Evolutionary conservation across 306 rosid genomes (phyloP).

Genomic region (Argentina anserina): DNA sequence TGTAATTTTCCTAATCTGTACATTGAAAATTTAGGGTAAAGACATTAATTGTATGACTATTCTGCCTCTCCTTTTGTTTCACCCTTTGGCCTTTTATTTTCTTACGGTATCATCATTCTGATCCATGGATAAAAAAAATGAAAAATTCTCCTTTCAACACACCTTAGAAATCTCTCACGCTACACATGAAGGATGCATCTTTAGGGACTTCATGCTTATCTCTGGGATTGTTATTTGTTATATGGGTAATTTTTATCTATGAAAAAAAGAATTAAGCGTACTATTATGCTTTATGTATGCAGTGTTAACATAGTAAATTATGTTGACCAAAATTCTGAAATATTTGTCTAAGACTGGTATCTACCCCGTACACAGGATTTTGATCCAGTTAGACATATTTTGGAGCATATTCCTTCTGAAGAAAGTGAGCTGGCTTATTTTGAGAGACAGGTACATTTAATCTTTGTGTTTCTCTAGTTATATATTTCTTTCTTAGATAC

Average conservation of each 20-base stretch:
- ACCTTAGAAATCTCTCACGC: background rate
- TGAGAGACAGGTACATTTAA: conserved; percentile 79
- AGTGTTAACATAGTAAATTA: background rate
- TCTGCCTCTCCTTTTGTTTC: background rate
- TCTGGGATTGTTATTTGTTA: conserved; percentile 4
- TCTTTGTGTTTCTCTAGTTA: conserved; percentile 13
- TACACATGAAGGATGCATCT: conserved; percentile 14
- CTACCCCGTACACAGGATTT: conserved; percentile 62
- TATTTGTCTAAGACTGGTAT: conserved; percentile 20
- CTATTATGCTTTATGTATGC: background rate
- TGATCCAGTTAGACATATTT: conserved; percentile 77
- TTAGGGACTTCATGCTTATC: conserved; percentile 16
- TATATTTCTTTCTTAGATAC: conserved; percentile 9
- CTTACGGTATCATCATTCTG: background rate
- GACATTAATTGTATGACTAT: background rate
- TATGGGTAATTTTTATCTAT: conserved; percentile 1
- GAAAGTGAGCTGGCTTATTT: conserved; percentile 67
- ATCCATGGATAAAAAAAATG: background rate
- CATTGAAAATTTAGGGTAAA: background rate
- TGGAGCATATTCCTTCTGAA: conserved; percentile 71
- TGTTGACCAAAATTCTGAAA: conserved; percentile 18
- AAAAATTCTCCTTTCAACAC: background rate
- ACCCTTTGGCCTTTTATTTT: background rate
- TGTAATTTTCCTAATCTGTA: background rate
- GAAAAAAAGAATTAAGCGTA: background rate